phyloP scores from a whole-genome alignment of 352 stramenopile species.

The Blastocystis sp. region DNA sequence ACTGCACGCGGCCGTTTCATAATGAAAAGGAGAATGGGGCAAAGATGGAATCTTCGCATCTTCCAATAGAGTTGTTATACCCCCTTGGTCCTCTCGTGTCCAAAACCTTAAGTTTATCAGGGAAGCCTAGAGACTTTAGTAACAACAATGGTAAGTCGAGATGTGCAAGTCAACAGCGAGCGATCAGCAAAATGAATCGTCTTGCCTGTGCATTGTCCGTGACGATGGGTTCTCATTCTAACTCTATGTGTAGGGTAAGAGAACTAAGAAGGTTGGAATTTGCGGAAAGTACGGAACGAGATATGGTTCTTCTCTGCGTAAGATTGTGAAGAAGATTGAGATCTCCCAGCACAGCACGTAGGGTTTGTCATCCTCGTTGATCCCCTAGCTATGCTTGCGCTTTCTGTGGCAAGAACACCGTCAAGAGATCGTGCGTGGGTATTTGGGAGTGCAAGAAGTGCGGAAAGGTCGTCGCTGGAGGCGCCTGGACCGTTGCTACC shows the following conservation, averaged over 20 bases:
- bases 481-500: constrained; percentile 87
- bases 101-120: neutral
- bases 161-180: too few relatives aligned
- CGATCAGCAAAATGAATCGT: too few relatives aligned
- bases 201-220: too few relatives aligned
- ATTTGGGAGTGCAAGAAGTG: constrained; percentile 98
- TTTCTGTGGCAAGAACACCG: constrained; percentile 95
- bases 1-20: neutral
- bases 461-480: constrained; percentile 92
- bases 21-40: neutral
- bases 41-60: neutral
- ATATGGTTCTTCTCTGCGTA: constrained; percentile 98
- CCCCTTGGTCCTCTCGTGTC: neutral
- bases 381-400: constrained; percentile 68
- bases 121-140: neutral
- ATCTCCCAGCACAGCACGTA: constrained; percentile 82
- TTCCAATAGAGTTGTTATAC: neutral
- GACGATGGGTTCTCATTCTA: neutral
- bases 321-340: constrained; percentile 99
- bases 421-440: constrained; percentile 74
- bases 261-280: constrained; percentile 99
- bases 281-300: constrained; percentile 98
- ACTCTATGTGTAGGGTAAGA: constrained; percentile 75
- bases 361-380: too few relatives aligned
- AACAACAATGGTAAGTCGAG: neutral